Conservation (phyloP, 805 yeast species). For the Ogataea populi-albae region DNA sequence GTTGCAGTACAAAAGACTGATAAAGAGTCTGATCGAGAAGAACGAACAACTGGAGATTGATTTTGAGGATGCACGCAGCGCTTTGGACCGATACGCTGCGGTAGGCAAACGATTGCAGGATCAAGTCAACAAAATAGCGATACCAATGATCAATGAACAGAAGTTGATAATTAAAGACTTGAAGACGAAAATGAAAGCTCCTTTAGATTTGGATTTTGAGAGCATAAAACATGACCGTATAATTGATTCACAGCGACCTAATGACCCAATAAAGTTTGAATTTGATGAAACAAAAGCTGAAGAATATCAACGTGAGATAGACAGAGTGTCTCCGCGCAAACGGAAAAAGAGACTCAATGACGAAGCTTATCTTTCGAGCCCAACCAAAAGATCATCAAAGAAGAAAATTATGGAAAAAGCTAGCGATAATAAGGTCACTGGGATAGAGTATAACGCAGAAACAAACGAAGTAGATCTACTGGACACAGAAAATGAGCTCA, state of each 20-base stretch:
- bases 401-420: background rate
- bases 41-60: conserved; percentile 10
- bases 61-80: conserved; percentile 6
- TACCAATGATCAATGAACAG: conserved; percentile 21
- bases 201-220: conserved; percentile 8
- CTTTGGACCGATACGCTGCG: conserved; percentile 4
- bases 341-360: conserved; percentile 4
- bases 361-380: conserved; percentile 2
- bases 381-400: background rate
- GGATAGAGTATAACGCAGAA: too few relatives aligned
- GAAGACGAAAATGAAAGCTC: background rate
- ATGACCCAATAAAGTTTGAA: conserved; percentile 16
- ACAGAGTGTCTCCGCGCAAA: conserved; percentile 20
- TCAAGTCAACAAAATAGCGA: conserved; percentile 10
- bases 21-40: conserved; percentile 4
- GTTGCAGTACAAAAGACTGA: conserved; percentile 8
- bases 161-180: conserved; percentile 10
- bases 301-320: conserved; percentile 15
- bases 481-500: too few relatives aligned
- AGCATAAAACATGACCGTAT: conserved; percentile 10
- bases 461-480: too few relatives aligned
- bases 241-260: conserved; percentile 17
- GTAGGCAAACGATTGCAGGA: conserved; percentile 6
- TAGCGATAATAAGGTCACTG: too few relatives aligned
- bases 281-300: conserved; percentile 12